Percentiles rank a stretch among this genome's conserved stretches.
These are phyloP conservation scores for Mallotus japonicus DNA, from an alignment of 441 rosid genomes.

Conservation along the genomic window DNA sequence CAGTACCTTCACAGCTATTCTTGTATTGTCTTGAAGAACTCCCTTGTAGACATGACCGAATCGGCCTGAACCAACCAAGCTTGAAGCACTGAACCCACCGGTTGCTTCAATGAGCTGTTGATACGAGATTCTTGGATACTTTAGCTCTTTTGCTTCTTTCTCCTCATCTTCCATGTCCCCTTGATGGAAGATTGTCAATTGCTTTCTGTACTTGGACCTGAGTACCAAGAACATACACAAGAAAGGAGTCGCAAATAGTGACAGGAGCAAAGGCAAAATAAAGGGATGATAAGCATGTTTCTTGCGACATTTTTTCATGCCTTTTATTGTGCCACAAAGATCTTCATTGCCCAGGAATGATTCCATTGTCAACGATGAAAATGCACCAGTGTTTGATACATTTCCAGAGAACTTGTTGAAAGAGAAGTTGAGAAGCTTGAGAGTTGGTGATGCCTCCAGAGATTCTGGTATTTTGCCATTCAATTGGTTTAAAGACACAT, in stretches of 20 bases:
- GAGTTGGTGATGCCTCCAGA: slow-evolving; percentile 20
- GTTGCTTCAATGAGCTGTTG: slow-evolving; percentile 34
- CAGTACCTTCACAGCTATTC: slow-evolving; percentile 38
- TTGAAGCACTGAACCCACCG: slow-evolving; percentile 27
- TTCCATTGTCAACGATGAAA: slow-evolving; percentile 22
- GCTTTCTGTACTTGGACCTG: slow-evolving; percentile 19
- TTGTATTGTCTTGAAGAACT: slow-evolving; percentile 32
- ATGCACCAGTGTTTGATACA: slow-evolving; percentile 28
- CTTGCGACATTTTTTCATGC: slow-evolving; percentile 27
- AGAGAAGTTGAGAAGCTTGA: slow-evolving; percentile 31
- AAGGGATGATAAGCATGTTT: slow-evolving; percentile 10
- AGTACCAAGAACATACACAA: slow-evolving; percentile 18
- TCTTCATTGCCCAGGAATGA: slow-evolving; percentile 35
- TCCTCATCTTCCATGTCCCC: slow-evolving; percentile 49
- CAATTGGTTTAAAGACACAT: slow-evolving; percentile 30
- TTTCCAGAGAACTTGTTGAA: slow-evolving; percentile 35
- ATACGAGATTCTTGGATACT: slow-evolving; percentile 40
- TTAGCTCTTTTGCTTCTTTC: slow-evolving; percentile 40
- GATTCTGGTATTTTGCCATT: slow-evolving; percentile 30
- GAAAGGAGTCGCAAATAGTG: slow-evolving; percentile 18
- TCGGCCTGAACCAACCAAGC: slow-evolving; percentile 28
- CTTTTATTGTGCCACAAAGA: slow-evolving; percentile 33
- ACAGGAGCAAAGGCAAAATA: slow-evolving; percentile 23
- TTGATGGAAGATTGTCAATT: slow-evolving; percentile 3
- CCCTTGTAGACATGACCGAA: slow-evolving; percentile 38